These are phyloP conservation scores for Pythium plurisporium DNA, from an alignment of 352 stramenopile genomes.

Conservation along the genomic window DNA sequence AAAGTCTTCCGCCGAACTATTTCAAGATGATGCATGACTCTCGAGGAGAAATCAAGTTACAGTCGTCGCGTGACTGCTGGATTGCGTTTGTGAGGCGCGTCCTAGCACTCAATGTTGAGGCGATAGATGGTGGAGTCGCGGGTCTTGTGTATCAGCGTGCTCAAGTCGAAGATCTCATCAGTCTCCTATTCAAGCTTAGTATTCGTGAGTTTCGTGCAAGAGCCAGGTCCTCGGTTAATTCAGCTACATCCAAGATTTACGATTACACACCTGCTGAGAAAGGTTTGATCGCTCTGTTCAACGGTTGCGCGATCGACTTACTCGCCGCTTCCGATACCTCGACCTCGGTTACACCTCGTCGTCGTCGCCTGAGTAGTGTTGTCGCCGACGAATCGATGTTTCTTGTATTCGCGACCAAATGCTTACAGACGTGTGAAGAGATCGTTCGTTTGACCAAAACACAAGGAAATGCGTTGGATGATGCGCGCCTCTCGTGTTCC, in stretches of 20 bases:
- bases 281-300: slow-evolving; percentile 12
- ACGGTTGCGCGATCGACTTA: slow-evolving; percentile 19
- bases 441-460: neutral
- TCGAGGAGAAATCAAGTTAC: neutral
- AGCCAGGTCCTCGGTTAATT: neutral
- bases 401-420: slow-evolving; percentile 36
- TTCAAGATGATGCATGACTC: slow-evolving; percentile 9
- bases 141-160: neutral
- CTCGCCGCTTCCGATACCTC: neutral
- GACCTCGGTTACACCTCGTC: neutral
- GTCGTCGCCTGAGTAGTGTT: slow-evolving; percentile 5
- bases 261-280: slow-evolving; percentile 16
- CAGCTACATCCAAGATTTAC: neutral
- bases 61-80: neutral
- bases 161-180: slow-evolving; percentile 11
- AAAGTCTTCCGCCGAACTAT: slow-evolving; percentile 6
- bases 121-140: slow-evolving; percentile 6
- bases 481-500: neutral
- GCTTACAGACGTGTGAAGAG: slow-evolving; percentile 29
- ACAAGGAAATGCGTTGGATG: neutral
- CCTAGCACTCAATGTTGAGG: slow-evolving; percentile 5
- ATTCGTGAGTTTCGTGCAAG: neutral
- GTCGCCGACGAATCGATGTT: slow-evolving; percentile 25
- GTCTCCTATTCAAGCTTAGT: slow-evolving; percentile 7
- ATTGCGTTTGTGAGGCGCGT: slow-evolving; percentile 8